Base-by-base conservation (phyloP, 495 filamentous ascomycete genomes). In the Rhizodiscina lignyota region DNA sequence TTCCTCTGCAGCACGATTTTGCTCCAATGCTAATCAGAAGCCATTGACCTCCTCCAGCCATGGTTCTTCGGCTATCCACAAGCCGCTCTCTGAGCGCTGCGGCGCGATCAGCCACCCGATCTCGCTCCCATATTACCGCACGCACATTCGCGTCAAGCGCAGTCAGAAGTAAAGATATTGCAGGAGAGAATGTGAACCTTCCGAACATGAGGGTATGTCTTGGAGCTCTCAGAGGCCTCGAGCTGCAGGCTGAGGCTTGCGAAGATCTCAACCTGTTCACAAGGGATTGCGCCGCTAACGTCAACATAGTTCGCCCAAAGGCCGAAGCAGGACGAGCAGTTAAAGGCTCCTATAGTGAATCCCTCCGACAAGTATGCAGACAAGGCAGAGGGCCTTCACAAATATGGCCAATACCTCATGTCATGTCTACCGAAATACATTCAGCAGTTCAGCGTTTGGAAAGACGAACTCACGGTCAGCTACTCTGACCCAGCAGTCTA, bases 401-500 rank as follows among this genome's bases (percentile, higher is more conserved):
- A 67, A 44, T 99, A 99, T 53, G 91, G 91, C 44, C 74, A 89
- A 52, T 99, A 94, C 63, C 69, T 99, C 49, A 80, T 96, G 67
- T 87, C 86, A 38, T 91, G 83, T 55, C 65, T 99, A 41, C 91
- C 91, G 38, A 96, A 93, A 66, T 91, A 93, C 59, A 73, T 99
- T 48, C 91, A 99, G 63, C 91, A 99, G 59, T 60, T 34, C 68
- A 84, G 83, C 26, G 87, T 97, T 21, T 96, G 87, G 91, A 99
- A 99, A 66, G 89, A 99, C 54, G 91, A 99, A 54, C 70, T 99
- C 41, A 80, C 77, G n/a, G n/a, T n/a, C n/a, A n/a, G n/a, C n/a
- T n/a, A n/a, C n/a, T n/a, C n/a, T n/a, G n/a, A n/a, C n/a, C n/a
- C n/a, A n/a, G n/a, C n/a, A n/a, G n/a, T n/a, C n/a, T n/a, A n/a